Base-by-base conservation (phyloP, 78 protist genomes). In the Tieghemostelium lacteum region DNA sequence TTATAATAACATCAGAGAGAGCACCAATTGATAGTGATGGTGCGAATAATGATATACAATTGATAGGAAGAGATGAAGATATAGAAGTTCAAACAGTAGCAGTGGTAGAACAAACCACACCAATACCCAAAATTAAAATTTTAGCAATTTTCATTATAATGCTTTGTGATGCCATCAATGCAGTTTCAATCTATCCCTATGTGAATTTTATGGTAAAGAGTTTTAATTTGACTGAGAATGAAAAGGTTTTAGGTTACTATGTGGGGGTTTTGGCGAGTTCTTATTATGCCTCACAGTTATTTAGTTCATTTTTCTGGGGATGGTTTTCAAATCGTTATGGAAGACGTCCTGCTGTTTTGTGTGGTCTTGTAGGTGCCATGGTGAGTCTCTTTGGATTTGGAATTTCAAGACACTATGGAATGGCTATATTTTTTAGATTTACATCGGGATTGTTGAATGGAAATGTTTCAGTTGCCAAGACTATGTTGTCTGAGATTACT, bases 381-480 rank as follows among this genome's bases (percentile, higher is more conserved):
- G 28, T 39, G 17, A 42, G 65, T 26, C 29, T 60, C 7, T 17
- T 72, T 2, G 34, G 57, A 3, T 70, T 75, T 76, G 87, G 94
- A 4, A 28, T 76, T 22, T 62, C 86, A 34, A 88, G 52, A 45
- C 57, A 55, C 16, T 75, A 66, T 28, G 16, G 26, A n/a, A n/a
- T 67, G 29, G 87, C 86, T 3, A 29, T 75, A 6, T 36, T 40
- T 7, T 70, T 73, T 28, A 57, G 94, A n/a, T 62, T 88, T 64
- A 3, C 55, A 33, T 34, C 74, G 16, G 94, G 94, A 24, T 57
- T 76, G 24, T 26, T 88, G 26, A 88, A 88, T 83, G 94, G 94
- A 36, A 88, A 88, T 49, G 73, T 88, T 29, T 63, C 73, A 16
- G 78, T 69, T n/a, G 60, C 87, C 0, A 88, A 88, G 24, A 69